Percentiles rank a stretch among this genome's conserved stretches.
phyloP scores from a whole-genome alignment of 192 early-diverging fungal genomes.

The Backusella westeae region DNA sequence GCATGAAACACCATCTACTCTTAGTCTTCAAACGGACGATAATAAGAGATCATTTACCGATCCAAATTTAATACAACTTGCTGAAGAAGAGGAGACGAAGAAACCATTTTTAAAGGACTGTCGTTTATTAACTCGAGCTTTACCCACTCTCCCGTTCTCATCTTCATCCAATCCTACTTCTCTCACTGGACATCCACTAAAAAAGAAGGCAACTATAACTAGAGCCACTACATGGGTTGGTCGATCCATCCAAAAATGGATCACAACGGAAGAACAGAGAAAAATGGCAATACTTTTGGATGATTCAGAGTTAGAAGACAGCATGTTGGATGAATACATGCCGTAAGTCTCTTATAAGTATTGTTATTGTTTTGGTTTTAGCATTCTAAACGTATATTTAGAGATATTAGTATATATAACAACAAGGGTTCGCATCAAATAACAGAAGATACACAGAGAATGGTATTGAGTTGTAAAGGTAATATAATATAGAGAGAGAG shows the following conservation, averaged over 20 bases:
- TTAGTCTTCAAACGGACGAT: not conserved
- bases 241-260: constrained; percentile 1
- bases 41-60: not conserved
- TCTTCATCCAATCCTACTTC: not conserved
- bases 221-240: constrained; percentile 13
- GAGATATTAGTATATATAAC: not conserved
- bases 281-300: constrained; percentile 8
- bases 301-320: constrained; percentile 3
- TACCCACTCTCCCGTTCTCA: not conserved
- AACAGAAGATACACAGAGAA: constrained; percentile 4
- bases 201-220: not conserved
- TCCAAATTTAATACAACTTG: not conserved
- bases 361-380: not conserved
- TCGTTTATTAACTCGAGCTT: not conserved
- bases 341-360: not conserved
- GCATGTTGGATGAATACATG: not conserved
- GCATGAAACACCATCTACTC: not conserved
- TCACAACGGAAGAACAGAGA: constrained; percentile 4
- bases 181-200: not conserved
- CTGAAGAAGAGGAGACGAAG: not conserved
- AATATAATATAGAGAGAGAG: not conserved
- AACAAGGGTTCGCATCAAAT: not conserved
- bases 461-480: constrained; percentile 3
- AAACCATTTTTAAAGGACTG: not conserved
- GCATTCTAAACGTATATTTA: not conserved